These are phyloP conservation scores for Cercospora sp. DNA, from an alignment of 2,329 filamentous ascomycete species.

Conservation along the genomic window DNA sequence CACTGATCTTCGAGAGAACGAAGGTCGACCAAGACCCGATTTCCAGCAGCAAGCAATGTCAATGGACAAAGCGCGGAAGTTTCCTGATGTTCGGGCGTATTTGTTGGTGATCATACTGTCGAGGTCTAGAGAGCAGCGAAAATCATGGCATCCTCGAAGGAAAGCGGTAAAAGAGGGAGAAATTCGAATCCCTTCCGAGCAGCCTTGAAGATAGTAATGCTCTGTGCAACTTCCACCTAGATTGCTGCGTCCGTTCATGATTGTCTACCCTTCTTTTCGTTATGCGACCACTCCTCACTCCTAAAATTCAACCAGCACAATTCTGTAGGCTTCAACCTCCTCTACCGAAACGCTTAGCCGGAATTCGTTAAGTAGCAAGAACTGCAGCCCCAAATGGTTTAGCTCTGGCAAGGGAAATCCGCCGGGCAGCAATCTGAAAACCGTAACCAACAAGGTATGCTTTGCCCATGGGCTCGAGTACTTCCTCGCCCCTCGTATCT, in stretches of 20 bases:
- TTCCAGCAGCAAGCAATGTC: background rate
- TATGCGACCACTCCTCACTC: constrained; percentile 81
- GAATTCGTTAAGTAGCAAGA: constrained; percentile 93
- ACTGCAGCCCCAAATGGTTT: constrained; percentile 95
- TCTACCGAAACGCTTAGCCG: constrained; percentile 88
- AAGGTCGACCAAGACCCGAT: background rate
- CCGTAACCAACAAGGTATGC: background rate
- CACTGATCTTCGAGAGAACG: background rate
- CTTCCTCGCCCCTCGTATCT: background rate
- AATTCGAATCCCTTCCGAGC: too few relatives aligned
- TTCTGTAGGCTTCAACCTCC: constrained; percentile 94
- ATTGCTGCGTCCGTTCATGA: constrained; percentile 9
- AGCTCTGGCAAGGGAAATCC: constrained; percentile 88
- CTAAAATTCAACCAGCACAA: constrained; percentile 98
- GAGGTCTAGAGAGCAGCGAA: background rate
- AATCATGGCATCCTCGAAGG: background rate
- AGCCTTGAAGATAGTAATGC: background rate
- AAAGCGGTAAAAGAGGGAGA: too few relatives aligned
- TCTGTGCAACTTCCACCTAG: constrained; percentile 35
- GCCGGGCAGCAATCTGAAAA: constrained; percentile 49
- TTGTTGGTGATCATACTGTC: background rate
- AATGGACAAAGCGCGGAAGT: background rate
- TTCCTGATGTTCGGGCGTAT: background rate
- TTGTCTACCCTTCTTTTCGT: constrained; percentile 44
- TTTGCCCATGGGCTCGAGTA: background rate